Percentiles rank a stretch among this genome's conserved stretches.
Evolutionary conservation across 2,329 filamentous ascomycete genomes (phyloP).

Genomic region (Arachnomyces sp.): DNA sequence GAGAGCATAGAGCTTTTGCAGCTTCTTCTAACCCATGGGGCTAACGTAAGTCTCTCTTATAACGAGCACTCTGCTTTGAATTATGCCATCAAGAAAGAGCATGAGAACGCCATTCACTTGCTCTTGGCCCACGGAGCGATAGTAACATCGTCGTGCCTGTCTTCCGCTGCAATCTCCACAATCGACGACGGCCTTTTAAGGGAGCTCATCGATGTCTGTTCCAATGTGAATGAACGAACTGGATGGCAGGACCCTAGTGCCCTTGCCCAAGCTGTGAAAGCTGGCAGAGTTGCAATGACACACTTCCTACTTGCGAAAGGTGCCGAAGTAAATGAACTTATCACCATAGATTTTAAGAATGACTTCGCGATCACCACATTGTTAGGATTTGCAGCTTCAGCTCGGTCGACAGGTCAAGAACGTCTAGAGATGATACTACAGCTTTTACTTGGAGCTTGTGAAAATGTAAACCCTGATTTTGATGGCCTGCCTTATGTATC

Average conservation of each 20-base stretch:
- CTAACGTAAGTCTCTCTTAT: conserved; percentile 8
- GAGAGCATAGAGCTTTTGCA: conserved; percentile 1
- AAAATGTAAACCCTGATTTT: conserved; percentile 4
- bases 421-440: conserved; percentile 1
- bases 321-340: conserved; percentile 2
- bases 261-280: conserved; percentile 4
- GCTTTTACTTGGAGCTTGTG: conserved; percentile 4
- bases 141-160: conserved; percentile 2
- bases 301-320: conserved; percentile 4
- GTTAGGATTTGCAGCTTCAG: conserved; percentile 2
- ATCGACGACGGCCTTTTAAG: conserved; percentile 1
- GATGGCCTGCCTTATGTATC: conserved; percentile 4
- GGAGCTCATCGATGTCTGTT: conserved; percentile 4
- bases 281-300: conserved; percentile 1
- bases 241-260: background rate
- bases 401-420: background rate
- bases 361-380: background rate
- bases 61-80: conserved; percentile 1
- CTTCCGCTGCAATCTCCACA: background rate
- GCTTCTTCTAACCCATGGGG: conserved; percentile 9
- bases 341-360: background rate
- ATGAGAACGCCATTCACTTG: background rate
- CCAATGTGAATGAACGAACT: conserved; percentile 2
- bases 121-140: conserved; percentile 4
- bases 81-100: conserved; percentile 1